Conservation (phyloP, 306 rosid species). For the Mimosa bimucronata region DNA sequence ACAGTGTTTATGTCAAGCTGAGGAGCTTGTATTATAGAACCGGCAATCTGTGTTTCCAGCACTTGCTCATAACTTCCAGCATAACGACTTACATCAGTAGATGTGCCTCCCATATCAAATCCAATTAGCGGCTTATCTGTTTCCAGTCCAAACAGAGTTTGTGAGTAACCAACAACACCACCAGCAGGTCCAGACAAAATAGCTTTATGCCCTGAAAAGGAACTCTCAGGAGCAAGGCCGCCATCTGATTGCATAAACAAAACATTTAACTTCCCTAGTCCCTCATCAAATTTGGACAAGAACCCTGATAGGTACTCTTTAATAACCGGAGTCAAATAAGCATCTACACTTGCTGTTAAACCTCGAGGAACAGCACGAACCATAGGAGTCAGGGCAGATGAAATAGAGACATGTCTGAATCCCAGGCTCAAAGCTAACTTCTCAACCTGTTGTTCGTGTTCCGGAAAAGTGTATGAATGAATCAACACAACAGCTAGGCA, state of each 20-base stretch:
- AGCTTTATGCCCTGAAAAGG: conserved; percentile 95
- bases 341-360: conserved; percentile 93
- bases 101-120: conserved; percentile 98
- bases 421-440: conserved; percentile 58
- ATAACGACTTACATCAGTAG: conserved; percentile 95
- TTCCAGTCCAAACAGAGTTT: conserved; percentile 85
- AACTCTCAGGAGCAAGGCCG: conserved; percentile 91
- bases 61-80: conserved; percentile 95
- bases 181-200: conserved; percentile 98
- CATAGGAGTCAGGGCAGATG: conserved; percentile 96
- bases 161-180: conserved; percentile 97
- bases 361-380: conserved; percentile 97
- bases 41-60: conserved; percentile 90
- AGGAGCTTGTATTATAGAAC: conserved; percentile 92
- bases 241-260: conserved; percentile 99
- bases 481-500: conserved; percentile 91
- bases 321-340: conserved; percentile 93
- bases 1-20: conserved; percentile 97
- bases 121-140: conserved; percentile 88
- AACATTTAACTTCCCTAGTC: conserved; percentile 76
- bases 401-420: conserved; percentile 84
- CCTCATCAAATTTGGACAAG: conserved; percentile 82
- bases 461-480: conserved; percentile 89
- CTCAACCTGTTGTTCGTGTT: conserved; percentile 56
- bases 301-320: conserved; percentile 93